phyloP scores from a whole-genome alignment of 1,139 yeast species.

The Geotrichum macrosporum region DNA sequence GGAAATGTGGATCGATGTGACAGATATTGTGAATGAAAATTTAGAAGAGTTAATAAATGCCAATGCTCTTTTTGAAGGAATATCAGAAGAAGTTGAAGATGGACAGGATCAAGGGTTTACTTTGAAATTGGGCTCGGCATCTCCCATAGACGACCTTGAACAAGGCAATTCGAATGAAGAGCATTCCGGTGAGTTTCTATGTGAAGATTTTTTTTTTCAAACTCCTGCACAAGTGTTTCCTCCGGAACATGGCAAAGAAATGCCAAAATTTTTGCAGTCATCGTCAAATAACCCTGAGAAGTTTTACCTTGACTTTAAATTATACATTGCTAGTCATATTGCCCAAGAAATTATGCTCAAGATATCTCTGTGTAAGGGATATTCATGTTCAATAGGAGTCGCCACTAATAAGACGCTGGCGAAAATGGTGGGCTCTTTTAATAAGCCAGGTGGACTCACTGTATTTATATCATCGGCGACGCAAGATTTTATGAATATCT shows the following conservation, averaged over 20 bases:
- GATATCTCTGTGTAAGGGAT: constrained; percentile 32
- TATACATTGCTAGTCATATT: constrained; percentile 35
- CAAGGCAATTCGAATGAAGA: neutral
- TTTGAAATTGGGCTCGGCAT: too few species aligned
- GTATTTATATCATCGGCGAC: constrained; percentile 31
- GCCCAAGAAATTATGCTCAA: constrained; percentile 32
- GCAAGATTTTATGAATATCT: constrained; percentile 28
- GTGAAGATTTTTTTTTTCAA: constrained; percentile 33
- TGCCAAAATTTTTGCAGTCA: constrained; percentile 15
- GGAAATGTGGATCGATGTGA: constrained; percentile 38
- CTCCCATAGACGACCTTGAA: constrained; percentile 24
- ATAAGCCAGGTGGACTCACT: constrained; percentile 38
- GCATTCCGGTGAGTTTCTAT: constrained; percentile 20
- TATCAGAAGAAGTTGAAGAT: constrained; percentile 16
- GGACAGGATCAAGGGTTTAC: constrained; percentile 18
- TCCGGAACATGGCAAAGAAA: constrained; percentile 15
- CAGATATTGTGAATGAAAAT: constrained; percentile 28
- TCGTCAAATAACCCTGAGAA: constrained; percentile 10
- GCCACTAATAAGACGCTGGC: constrained; percentile 35
- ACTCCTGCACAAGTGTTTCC: constrained; percentile 33
- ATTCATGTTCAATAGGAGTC: constrained; percentile 38
- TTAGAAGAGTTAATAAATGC: constrained; percentile 21
- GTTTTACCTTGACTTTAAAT: constrained; percentile 18
- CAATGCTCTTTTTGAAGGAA: constrained; percentile 21
- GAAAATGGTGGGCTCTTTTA: constrained; percentile 34